These are phyloP conservation scores for Manihot esculenta DNA, from an alignment of 441 rosid genomes.

Conservation along the genomic window DNA sequence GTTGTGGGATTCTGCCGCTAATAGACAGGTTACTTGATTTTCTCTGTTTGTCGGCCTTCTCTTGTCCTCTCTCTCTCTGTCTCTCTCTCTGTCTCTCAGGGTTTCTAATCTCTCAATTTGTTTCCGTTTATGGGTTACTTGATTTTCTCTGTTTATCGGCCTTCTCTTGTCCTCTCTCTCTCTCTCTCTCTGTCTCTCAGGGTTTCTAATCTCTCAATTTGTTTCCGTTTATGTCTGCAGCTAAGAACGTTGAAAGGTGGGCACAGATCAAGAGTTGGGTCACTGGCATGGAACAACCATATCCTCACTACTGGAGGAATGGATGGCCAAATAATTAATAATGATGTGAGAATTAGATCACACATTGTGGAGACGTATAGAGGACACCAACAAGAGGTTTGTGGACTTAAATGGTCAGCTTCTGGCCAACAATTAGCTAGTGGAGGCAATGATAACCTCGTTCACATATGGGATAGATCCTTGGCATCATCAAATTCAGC, in stretches of 20 bases:
- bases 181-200: too few species aligned
- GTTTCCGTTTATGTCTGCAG: slow-evolving; percentile 10
- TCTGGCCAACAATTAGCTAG: slow-evolving; percentile 58
- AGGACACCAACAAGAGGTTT: slow-evolving; percentile 54
- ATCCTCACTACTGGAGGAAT: slow-evolving; percentile 44
- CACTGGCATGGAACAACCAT: slow-evolving; percentile 52
- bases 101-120: neutral
- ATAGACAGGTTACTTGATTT: slow-evolving; percentile 33
- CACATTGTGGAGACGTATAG: slow-evolving; percentile 46
- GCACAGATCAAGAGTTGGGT: slow-evolving; percentile 40
- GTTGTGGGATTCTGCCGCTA: slow-evolving; percentile 64
- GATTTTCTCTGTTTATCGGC: too few species aligned
- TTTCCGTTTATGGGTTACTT: slow-evolving; percentile 16
- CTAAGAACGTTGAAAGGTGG: slow-evolving; percentile 37
- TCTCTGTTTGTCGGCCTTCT: too few species aligned
- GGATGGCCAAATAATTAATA: slow-evolving; percentile 38
- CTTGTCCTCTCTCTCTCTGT: neutral
- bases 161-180: too few species aligned
- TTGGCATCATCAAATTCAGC: slow-evolving; percentile 32
- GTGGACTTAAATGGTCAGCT: slow-evolving; percentile 61
- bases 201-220: neutral
- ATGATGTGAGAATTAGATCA: slow-evolving; percentile 46
- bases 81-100: too few species aligned
- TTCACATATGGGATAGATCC: slow-evolving; percentile 57
- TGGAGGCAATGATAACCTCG: slow-evolving; percentile 61